Percentiles rank a stretch among this genome's conserved stretches.
Evolutionary conservation across 1,139 yeast genomes (phyloP).

Genomic region (Spathaspora jeffriesii): DNA sequence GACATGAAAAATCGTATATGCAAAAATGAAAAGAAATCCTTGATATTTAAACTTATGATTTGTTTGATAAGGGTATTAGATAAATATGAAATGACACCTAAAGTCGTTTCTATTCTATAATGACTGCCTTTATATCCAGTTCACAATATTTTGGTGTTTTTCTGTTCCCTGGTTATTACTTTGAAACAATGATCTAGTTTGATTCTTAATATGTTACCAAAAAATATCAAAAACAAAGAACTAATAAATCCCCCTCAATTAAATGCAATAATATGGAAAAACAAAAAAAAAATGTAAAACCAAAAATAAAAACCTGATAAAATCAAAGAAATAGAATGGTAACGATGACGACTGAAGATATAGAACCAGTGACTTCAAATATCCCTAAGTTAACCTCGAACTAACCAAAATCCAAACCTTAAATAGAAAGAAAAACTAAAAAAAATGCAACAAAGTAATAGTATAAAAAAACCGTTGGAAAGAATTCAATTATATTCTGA

Average conservation of each 20-base stretch:
- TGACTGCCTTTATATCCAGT: background rate
- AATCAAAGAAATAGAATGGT: background rate
- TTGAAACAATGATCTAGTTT: background rate
- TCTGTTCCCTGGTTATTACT: background rate
- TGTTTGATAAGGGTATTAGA: background rate
- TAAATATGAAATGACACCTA: background rate
- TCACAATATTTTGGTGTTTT: background rate
- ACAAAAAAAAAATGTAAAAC: background rate
- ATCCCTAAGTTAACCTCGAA: background rate
- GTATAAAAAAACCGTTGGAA: background rate
- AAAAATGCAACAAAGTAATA: background rate
- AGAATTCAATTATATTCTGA: background rate
- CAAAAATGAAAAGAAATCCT: background rate
- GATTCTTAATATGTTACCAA: conserved; percentile 1
- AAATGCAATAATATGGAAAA: background rate
- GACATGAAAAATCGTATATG: conserved; percentile 1
- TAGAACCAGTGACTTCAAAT: background rate
- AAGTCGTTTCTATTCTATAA: background rate
- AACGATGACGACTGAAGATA: background rate
- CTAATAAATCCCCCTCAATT: background rate
- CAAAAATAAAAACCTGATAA: background rate
- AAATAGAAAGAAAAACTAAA: background rate
- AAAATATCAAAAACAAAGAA: conserved; percentile 1
- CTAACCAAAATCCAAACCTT: background rate
- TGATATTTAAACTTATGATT: background rate